These are phyloP conservation scores for Eremothecium sinecaudum DNA, from an alignment of 1,139 yeast species.

Conservation along the genomic window DNA sequence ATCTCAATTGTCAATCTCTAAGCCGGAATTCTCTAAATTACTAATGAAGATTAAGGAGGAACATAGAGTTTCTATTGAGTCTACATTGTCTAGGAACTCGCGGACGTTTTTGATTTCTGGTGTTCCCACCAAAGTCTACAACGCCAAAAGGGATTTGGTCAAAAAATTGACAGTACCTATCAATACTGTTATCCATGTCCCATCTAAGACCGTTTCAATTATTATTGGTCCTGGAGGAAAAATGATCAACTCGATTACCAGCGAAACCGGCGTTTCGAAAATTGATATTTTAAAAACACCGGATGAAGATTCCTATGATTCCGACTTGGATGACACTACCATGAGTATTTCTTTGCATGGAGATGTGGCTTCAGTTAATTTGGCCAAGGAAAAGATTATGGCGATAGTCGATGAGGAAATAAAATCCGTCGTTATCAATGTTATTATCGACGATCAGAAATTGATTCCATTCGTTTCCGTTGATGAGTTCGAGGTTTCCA, in stretches of 20 bases:
- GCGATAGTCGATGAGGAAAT: conserved; percentile 71
- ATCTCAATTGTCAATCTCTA: conserved; percentile 54
- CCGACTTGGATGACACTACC: conserved; percentile 42
- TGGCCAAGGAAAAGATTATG: conserved; percentile 62
- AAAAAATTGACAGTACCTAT: conserved; percentile 74
- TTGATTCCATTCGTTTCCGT: conserved; percentile 46
- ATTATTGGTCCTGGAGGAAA: conserved; percentile 88
- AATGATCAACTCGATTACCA: conserved; percentile 70
- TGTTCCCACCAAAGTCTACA: conserved; percentile 53
- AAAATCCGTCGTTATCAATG: conserved; percentile 43
- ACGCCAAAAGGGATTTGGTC: conserved; percentile 69
- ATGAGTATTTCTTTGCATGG: conserved; percentile 67
- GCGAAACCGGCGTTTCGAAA: conserved; percentile 52
- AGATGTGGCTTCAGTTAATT: conserved; percentile 71
- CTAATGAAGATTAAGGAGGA: conserved; percentile 52
- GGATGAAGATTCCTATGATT: conserved; percentile 32
- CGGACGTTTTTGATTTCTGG: conserved; percentile 86
- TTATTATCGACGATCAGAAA: conserved; percentile 38
- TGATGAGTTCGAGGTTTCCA: conserved; percentile 17
- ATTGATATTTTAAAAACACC: conserved; percentile 58
- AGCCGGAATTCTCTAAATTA: conserved; percentile 57
- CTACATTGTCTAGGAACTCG: conserved; percentile 67
- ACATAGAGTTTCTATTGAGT: conserved; percentile 65
- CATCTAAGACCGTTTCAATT: conserved; percentile 67
- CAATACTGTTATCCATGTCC: conserved; percentile 51